phyloP scores from a whole-genome alignment of 495 filamentous ascomycete species.

The Pseudevernia furfuracea region DNA sequence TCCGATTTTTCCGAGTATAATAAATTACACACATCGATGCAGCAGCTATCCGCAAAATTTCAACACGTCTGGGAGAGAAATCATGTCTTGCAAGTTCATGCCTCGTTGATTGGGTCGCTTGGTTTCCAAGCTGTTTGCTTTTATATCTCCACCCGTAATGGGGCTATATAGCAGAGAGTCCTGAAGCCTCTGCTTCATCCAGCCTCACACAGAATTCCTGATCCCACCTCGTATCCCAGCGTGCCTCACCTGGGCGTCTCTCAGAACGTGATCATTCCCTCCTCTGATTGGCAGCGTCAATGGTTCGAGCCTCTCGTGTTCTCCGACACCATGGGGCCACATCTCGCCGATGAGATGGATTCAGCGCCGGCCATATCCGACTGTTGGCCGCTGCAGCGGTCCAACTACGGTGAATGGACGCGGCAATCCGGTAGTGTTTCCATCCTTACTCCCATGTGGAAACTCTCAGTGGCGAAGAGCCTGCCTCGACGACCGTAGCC shows the following conservation, averaged over 20 bases:
- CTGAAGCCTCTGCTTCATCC: neutral
- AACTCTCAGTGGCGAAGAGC: neutral
- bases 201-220: neutral
- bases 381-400: neutral
- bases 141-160: neutral
- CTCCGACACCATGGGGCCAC: neutral
- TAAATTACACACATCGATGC: neutral
- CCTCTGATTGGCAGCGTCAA: neutral
- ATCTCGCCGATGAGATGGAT: neutral
- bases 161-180: neutral
- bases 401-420: neutral
- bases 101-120: neutral
- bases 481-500: neutral
- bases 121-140: neutral
- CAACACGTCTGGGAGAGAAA: too few species aligned
- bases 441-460: neutral
- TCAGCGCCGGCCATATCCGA: neutral
- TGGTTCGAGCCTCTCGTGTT: neutral
- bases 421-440: too few species aligned
- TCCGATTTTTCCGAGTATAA: too few species aligned
- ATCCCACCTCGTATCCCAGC: neutral
- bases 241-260: neutral
- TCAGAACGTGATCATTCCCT: neutral
- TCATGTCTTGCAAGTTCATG: too few species aligned
- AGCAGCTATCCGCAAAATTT: too few species aligned